phyloP scores from a whole-genome alignment of 345 rosid species.

The Bruguiera parviflora region DNA sequence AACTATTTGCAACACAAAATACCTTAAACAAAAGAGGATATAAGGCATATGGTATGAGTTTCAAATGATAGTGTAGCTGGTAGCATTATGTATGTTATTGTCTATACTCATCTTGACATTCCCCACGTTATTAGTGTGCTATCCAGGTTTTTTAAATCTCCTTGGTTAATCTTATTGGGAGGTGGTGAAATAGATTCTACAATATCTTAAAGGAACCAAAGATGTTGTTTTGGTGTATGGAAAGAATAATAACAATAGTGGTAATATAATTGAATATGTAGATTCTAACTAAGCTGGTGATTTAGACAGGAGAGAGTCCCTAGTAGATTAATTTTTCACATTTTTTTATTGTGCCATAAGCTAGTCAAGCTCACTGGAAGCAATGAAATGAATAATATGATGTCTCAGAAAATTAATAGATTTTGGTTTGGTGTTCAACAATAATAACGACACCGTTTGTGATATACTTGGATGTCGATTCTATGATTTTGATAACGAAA shows the following conservation, averaged over 20 bases:
- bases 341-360: not conserved
- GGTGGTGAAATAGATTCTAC: not conserved
- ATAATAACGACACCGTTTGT: too few species aligned
- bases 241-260: too few species aligned
- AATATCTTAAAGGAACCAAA: not conserved
- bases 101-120: not conserved
- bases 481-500: too few species aligned
- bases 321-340: not conserved
- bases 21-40: not conserved
- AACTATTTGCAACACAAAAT: not conserved
- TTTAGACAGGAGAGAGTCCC: not conserved
- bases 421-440: too few species aligned
- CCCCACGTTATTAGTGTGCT: too few species aligned
- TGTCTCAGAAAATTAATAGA: too few species aligned
- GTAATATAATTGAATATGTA: not conserved
- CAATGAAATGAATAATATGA: too few species aligned
- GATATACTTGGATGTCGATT: too few species aligned
- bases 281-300: not conserved
- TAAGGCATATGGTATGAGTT: not conserved
- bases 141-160: not conserved
- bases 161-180: not conserved
- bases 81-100: slow-evolving; percentile 3
- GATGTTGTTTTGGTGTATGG: too few species aligned
- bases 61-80: not conserved
- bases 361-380: not conserved